phyloP scores from a whole-genome alignment of 202 grass and related monocot genomes.

The Cymbopogon flexuosus region DNA sequence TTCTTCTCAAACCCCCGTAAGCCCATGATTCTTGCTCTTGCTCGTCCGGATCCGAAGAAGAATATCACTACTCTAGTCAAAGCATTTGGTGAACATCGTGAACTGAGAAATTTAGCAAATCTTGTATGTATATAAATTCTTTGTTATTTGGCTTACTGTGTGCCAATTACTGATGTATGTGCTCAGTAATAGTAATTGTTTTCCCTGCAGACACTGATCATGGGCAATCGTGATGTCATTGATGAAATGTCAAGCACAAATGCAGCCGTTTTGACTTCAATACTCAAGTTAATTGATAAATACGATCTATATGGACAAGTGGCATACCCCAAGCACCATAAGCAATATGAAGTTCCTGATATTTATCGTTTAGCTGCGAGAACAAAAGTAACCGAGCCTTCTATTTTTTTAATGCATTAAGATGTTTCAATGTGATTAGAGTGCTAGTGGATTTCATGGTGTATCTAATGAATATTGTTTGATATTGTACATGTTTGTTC shows the following conservation, averaged over 20 bases:
- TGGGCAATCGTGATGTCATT: conserved; percentile 87
- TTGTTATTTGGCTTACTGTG: conserved; percentile 10
- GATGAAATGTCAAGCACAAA: conserved; percentile 81
- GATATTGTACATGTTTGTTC: neutral
- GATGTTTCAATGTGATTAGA: conserved; percentile 10
- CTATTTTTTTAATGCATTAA: conserved; percentile 8
- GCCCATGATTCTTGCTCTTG: conserved; percentile 82
- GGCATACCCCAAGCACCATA: conserved; percentile 89
- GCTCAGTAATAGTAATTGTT: conserved; percentile 8
- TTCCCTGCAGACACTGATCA: conserved; percentile 66
- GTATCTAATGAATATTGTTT: neutral
- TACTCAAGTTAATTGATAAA: conserved; percentile 79
- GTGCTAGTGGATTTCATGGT: neutral
- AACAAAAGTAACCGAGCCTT: conserved; percentile 54
- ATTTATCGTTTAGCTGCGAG: conserved; percentile 74
- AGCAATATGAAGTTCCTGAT: conserved; percentile 84
- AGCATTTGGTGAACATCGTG: conserved; percentile 80
- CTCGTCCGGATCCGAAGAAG: conserved; percentile 76
- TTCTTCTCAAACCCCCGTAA: conserved; percentile 88
- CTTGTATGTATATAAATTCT: conserved; percentile 44
- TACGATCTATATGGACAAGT: conserved; percentile 85
- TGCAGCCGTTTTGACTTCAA: conserved; percentile 61
- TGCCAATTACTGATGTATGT: neutral
- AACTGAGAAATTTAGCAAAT: conserved; percentile 78
- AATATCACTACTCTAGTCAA: conserved; percentile 77